Base-by-base conservation (phyloP, 352 stramenopile genomes). In the Globisporangium acanthophoron region DNA sequence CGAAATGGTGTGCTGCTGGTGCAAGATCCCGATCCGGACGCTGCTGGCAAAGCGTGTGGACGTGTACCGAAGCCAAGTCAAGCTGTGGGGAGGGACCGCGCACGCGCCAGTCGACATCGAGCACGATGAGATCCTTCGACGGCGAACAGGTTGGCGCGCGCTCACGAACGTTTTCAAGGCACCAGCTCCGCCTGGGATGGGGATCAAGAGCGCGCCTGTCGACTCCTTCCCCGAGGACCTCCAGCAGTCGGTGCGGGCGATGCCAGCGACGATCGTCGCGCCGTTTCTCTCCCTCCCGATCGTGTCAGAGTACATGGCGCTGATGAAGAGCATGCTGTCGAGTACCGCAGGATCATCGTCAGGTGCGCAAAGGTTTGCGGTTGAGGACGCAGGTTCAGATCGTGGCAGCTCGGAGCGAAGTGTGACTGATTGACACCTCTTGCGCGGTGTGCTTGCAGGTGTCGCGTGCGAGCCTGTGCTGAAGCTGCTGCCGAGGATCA, bases 1-100 rank as follows among this genome's bases (percentile, higher is more conserved):
- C 27, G 82, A 92, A 64, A 88, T 92, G 82, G 74, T 85, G 4
- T 84, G 78, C 21, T 89, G 80, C 49, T 92, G 82, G 82, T 84
- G 78, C 56, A 92, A 92, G 54, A 80, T 92, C 15, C 82, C 82
- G 7, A 52, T 90, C 8, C 64, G 64, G 8, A 72, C 74, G 12
- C 54, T 92, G 13, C 56, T 92, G 5, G 67, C 74, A 0, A 77
- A 78, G 29, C 69, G 72, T 0, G 54, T 62, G 9, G 79, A 79
- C 9, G 62, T 87, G 46, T 63, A 82, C 21, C 80, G 82, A 7
- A 60, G 61, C 16, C 78, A 80, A 24, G 61, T 87, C 29, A 83
- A 83, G 20, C 58, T 92, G 0, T 88, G 74, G 70, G 82, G 82
- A 37, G 82, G 82, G 0, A 89, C 82, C 8, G 75, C 80, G 0